These are phyloP conservation scores for Boletus speciosus DNA, from an alignment of 768 basidiomycete species.

Conservation along the genomic window DNA sequence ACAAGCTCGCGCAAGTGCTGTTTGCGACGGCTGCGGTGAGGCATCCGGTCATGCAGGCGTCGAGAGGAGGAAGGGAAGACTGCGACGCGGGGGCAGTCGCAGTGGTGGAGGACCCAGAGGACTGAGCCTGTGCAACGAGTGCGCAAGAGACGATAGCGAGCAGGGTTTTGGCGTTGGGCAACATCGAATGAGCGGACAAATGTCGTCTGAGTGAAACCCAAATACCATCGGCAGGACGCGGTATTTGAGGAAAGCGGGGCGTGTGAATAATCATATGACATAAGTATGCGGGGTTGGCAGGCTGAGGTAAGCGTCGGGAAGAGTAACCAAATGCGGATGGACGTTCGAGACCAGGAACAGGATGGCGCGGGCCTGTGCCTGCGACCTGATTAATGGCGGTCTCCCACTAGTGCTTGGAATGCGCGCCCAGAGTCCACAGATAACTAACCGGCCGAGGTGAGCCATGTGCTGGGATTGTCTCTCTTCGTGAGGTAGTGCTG, in stretches of 20 bases:
- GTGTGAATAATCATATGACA: constrained; percentile 14
- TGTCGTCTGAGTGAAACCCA: background rate
- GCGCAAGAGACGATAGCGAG: constrained; percentile 11
- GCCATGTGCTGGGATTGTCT: too few relatives aligned
- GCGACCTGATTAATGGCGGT: too few relatives aligned
- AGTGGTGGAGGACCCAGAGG: background rate
- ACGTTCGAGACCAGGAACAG: constrained; percentile 5
- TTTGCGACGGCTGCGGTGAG: background rate
- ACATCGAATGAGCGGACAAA: constrained; percentile 6
- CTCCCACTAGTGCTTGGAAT: too few relatives aligned
- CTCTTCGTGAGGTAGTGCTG: too few relatives aligned
- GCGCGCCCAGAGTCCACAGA: too few relatives aligned
- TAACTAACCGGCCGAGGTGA: too few relatives aligned
- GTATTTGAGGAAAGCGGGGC: constrained; percentile 14
- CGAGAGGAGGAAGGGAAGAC: constrained; percentile 1
- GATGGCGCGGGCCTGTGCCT: background rate
- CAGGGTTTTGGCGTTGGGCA: constrained; percentile 20
- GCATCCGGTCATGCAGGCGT: constrained; percentile 12
- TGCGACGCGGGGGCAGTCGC: background rate
- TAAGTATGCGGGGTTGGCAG: background rate
- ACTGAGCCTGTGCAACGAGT: constrained; percentile 24
- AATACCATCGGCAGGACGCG: background rate
- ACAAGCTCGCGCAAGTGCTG: constrained; percentile 15
- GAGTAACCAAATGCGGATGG: background rate
- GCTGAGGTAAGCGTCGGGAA: background rate